Evolutionary conservation across 306 rosid species (phyloP).

Genomic region (Myrica gale): DNA sequence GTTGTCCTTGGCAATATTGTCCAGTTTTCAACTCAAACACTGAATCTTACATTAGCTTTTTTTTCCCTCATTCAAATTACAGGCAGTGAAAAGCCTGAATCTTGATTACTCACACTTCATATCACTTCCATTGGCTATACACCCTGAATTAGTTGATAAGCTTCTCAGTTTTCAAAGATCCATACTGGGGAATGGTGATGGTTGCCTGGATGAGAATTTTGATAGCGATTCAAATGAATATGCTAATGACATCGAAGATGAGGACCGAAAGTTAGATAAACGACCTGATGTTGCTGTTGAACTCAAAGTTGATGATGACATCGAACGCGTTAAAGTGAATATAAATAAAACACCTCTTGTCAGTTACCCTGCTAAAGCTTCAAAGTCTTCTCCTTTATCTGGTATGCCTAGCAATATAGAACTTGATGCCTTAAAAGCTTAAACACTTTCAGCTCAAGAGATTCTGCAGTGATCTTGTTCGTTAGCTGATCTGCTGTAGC

Average conservation of each 20-base stretch:
- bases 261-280: slow-evolving; percentile 41
- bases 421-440: slow-evolving; percentile 13
- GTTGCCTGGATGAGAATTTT: slow-evolving; percentile 38
- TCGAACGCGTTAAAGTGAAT: slow-evolving; percentile 54
- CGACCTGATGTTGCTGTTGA: slow-evolving; percentile 57
- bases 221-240: slow-evolving; percentile 50
- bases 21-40: not conserved
- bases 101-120: slow-evolving; percentile 89
- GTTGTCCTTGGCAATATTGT: not conserved
- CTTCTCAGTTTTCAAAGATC: slow-evolving; percentile 68
- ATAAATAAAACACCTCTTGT: slow-evolving; percentile 54
- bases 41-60: not conserved
- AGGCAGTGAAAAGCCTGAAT: slow-evolving; percentile 68
- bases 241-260: slow-evolving; percentile 41
- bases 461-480: slow-evolving; percentile 20
- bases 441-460: slow-evolving; percentile 13
- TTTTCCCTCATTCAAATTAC: slow-evolving; percentile 22
- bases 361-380: slow-evolving; percentile 64
- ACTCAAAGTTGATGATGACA: slow-evolving; percentile 43
- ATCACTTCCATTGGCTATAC: slow-evolving; percentile 92
- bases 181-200: slow-evolving; percentile 50
- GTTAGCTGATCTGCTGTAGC: slow-evolving; percentile 16
- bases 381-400: slow-evolving; percentile 41
- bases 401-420: slow-evolving; percentile 48
- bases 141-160: slow-evolving; percentile 81